phyloP scores from a whole-genome alignment of 2,329 filamentous ascomycete species.

The Aspergillus sojae region DNA sequence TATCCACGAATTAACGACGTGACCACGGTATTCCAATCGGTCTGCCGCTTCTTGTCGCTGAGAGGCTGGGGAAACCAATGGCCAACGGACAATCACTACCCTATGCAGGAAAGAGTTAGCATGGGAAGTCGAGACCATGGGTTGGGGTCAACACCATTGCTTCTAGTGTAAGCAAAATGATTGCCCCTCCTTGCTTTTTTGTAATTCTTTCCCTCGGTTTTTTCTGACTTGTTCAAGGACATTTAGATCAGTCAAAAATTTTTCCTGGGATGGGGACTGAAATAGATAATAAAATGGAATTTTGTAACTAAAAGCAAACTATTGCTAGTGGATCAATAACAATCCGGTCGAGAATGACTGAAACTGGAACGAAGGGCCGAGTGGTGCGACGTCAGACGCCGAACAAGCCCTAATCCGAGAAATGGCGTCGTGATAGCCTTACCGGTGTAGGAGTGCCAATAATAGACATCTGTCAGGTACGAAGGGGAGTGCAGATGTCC shows the following conservation, averaged over 20 bases:
- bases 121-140: constrained; percentile 4
- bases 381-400: constrained; percentile 12
- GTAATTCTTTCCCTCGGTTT: neutral
- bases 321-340: neutral
- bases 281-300: neutral
- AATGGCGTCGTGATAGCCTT: constrained; percentile 17
- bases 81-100: constrained; percentile 11
- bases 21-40: constrained; percentile 6
- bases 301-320: neutral
- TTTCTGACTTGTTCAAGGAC: neutral
- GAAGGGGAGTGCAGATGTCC: constrained; percentile 17
- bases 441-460: constrained; percentile 16
- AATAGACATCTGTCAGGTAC: constrained; percentile 26
- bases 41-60: constrained; percentile 6
- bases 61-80: neutral
- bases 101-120: constrained; percentile 2
- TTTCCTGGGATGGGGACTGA: neutral
- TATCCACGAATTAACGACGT: neutral
- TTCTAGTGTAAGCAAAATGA: constrained; percentile 4
- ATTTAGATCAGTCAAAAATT: neutral
- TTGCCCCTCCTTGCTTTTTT: neutral
- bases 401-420: neutral
- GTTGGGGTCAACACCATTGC: constrained; percentile 1
- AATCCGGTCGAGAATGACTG: neutral
- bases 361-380: constrained; percentile 4